Evolutionary conservation across 371 early-diverging fungal genomes (phyloP), one percentile per base, ranked within the genome.

Genomic region (Modicella reniformis): DNA sequence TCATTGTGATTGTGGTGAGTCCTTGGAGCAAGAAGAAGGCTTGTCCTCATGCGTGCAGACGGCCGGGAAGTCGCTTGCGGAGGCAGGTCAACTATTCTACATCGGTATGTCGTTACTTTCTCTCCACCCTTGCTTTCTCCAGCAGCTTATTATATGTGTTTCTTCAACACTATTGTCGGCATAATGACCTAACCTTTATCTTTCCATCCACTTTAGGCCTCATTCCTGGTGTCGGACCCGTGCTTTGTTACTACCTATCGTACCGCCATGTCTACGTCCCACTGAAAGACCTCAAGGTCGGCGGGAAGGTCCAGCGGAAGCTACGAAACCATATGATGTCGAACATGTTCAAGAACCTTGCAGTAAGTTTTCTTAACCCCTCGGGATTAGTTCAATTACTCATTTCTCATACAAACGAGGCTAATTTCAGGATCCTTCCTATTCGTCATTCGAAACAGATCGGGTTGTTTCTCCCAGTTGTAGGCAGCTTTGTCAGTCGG

Each of bases 191-290:
- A n/a, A n/a, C 44, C 44, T 17, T 17, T 44, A 17, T 44, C 44
- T 12, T 44, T 17, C 17, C 17, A 51, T 25, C 51, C 25, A 41
- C 41, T 26, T 25, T 34, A 59, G 59, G 59, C 44, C 17, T 59
- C 13, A 30, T 59, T 2, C 59, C 59, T 15, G 29, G 40, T 21
- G 2, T 59, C n/a, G 59, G 59, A 4, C 59, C 59, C 7, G 47
- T 47, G 7, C 23, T 47, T 1, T 59, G 59, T n/a, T 59, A 40
- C n/a, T 29, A 29, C 47, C 15, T 59, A 26, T 40, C 59, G 17
- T 44, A 44, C 29, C n/a, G 26, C 10, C 25, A 29, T 29, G 30
- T 59, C 30, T 59, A 59, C 26, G 21, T 26, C 9, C 47, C 59
- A 2, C 47, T 59, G 15, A 29, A 29, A 12, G 1, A 17, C 2